Evolutionary conservation across 805 yeast species (phyloP).

Genomic region (Yarrowia osloensis): DNA sequence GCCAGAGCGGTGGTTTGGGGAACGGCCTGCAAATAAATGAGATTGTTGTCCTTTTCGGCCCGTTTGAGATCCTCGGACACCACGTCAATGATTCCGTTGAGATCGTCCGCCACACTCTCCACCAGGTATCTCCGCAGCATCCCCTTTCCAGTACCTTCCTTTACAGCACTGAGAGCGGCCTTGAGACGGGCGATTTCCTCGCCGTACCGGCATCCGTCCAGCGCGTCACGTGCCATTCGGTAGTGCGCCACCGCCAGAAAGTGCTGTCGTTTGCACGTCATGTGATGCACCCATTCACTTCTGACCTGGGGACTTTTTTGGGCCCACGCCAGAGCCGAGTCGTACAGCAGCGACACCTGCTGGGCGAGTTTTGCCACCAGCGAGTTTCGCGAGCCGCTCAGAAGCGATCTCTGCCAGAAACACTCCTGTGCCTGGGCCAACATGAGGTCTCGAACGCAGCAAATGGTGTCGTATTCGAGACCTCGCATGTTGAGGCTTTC

Average conservation of each 20-base stretch:
- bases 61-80: conserved; percentile 51
- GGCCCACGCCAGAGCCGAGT: conserved; percentile 48
- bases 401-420: conserved; percentile 73
- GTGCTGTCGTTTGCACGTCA: conserved; percentile 60
- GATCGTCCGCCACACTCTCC: conserved; percentile 52
- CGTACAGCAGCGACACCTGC: conserved; percentile 62
- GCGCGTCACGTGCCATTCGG: conserved; percentile 56
- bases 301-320: conserved; percentile 54
- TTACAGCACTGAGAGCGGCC: conserved; percentile 47
- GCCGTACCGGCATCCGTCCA: conserved; percentile 60
- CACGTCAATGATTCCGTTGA: conserved; percentile 51
- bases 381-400: conserved; percentile 55
- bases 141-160: conserved; percentile 33
- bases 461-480: conserved; percentile 53
- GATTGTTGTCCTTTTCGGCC: conserved; percentile 78
- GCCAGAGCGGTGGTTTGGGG: conserved; percentile 51
- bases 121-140: conserved; percentile 48
- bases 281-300: conserved; percentile 65
- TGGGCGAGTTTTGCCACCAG: conserved; percentile 64
- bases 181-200: conserved; percentile 64
- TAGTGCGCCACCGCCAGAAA: conserved; percentile 72
- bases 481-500: conserved; percentile 43
- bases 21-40: conserved; percentile 69
- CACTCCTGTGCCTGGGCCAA: conserved; percentile 87
- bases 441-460: conserved; percentile 55